These are phyloP conservation scores for Salvia rosmarinus DNA, from an alignment of 257 asterid genomes.

Conservation along the genomic window DNA sequence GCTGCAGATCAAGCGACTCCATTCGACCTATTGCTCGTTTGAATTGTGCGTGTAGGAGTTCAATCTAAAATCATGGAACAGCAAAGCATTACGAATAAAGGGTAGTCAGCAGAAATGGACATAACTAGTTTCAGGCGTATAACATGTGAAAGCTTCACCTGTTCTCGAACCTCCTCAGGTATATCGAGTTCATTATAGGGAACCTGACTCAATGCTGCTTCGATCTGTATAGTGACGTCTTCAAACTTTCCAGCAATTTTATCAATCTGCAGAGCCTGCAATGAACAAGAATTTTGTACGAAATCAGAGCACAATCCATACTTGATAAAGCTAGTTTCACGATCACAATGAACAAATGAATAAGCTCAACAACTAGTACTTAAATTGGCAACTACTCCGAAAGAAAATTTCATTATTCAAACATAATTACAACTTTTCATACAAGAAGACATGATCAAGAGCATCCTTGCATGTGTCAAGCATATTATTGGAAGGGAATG, in stretches of 20 bases:
- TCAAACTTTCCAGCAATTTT: conserved; percentile 67
- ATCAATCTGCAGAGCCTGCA: conserved; percentile 82
- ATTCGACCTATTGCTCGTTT: conserved; percentile 72
- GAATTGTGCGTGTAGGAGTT: conserved; percentile 87
- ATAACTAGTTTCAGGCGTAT: not conserved
- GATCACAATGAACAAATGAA: not conserved
- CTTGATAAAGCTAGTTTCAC: not conserved
- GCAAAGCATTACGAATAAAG: conserved; percentile 28
- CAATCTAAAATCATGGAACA: conserved; percentile 57
- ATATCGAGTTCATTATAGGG: conserved; percentile 72
- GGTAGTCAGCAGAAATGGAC: not conserved
- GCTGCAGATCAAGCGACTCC: conserved; percentile 83
- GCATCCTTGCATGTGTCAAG: not conserved
- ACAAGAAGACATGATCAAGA: not conserved
- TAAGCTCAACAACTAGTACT: conserved; percentile 6
- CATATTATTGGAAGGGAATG: not conserved
- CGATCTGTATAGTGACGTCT: conserved; percentile 63
- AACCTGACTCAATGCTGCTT: conserved; percentile 69
- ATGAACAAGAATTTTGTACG: not conserved
- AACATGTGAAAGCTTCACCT: conserved; percentile 50
- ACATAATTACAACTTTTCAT: not conserved
- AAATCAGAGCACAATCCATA: not conserved
- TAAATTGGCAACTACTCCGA: not conserved
- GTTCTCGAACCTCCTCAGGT: conserved; percentile 92
- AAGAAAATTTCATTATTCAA: not conserved